phyloP scores from a whole-genome alignment of 192 early-diverging fungal species.

The Dispira simplex region DNA sequence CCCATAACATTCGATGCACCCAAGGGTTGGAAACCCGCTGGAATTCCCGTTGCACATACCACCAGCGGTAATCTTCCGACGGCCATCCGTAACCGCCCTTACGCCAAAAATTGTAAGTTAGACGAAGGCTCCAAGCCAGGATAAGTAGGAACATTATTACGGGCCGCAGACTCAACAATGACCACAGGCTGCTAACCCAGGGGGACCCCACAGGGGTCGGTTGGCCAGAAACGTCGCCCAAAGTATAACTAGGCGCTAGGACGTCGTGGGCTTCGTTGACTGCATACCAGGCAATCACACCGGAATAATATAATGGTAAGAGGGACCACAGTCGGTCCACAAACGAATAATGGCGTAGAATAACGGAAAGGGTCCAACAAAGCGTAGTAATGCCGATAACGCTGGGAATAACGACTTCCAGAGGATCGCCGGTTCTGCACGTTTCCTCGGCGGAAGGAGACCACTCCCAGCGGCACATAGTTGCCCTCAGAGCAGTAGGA shows the following conservation, averaged over 20 bases:
- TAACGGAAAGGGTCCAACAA: constrained; percentile 8
- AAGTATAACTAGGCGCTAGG: background rate
- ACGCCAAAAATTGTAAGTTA: constrained; percentile 64
- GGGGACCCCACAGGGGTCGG: background rate
- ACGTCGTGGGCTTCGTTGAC: constrained; percentile 20
- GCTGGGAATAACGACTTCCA: too few relatives aligned
- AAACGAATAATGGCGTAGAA: constrained; percentile 23
- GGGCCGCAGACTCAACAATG: constrained; percentile 22
- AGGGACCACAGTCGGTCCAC: constrained; percentile 73
- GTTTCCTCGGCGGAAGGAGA: too few relatives aligned
- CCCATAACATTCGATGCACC: constrained; percentile 31
- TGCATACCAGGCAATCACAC: constrained; percentile 36
- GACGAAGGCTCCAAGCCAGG: constrained; percentile 48
- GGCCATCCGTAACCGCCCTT: constrained; percentile 56
- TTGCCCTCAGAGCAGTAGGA: too few relatives aligned
- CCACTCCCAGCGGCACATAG: too few relatives aligned
- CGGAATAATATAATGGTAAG: constrained; percentile 39
- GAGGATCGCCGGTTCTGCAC: too few relatives aligned
- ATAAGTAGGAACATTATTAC: constrained; percentile 28
- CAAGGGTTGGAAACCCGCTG: constrained; percentile 7
- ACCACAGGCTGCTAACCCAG: constrained; percentile 13
- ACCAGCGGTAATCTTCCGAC: constrained; percentile 69
- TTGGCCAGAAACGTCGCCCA: background rate
- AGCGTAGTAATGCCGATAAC: background rate
- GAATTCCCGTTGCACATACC: constrained; percentile 20